These are phyloP conservation scores for Lasiosphaeria ovina DNA, from an alignment of 495 filamentous ascomycete species.

Conservation along the genomic window DNA sequence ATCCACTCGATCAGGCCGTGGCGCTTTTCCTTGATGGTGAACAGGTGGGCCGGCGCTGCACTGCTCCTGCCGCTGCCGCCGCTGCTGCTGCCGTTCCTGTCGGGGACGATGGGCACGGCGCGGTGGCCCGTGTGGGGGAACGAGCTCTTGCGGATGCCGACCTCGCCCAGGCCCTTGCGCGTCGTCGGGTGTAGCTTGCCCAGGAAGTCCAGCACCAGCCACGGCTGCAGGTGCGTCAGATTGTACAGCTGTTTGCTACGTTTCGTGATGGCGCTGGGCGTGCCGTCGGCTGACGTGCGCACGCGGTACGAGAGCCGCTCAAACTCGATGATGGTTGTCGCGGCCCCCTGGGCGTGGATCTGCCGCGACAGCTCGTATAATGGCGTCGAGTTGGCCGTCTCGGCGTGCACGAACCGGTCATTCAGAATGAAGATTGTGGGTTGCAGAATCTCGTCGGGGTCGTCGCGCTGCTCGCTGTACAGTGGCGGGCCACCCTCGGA, in stretches of 20 bases:
- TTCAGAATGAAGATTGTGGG: conserved; percentile 27
- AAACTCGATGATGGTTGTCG: conserved; percentile 23
- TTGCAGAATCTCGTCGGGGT: conserved; percentile 30
- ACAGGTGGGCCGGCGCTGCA: conserved; percentile 19
- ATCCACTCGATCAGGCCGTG: conserved; percentile 27
- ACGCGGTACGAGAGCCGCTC: conserved; percentile 31
- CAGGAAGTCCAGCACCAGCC: conserved; percentile 18
- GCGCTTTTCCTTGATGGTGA: conserved; percentile 23
- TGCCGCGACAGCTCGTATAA: conserved; percentile 31
- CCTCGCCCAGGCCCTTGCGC: conserved; percentile 21
- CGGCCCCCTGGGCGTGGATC: conserved; percentile 22
- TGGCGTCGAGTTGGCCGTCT: conserved; percentile 21
- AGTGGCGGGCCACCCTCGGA: conserved; percentile 5
- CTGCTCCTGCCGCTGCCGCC: conserved; percentile 14
- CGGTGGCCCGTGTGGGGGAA: conserved; percentile 27
- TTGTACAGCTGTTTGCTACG: conserved; percentile 29
- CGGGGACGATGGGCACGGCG: conserved; percentile 17
- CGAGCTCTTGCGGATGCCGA: conserved; percentile 22
- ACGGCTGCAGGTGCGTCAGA: conserved; percentile 22
- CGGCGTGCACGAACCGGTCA: conserved; percentile 29
- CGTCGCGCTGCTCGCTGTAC: conserved; percentile 16
- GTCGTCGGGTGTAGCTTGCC: conserved; percentile 22
- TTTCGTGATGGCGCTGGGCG: conserved; percentile 12
- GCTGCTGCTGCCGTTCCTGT: conserved; percentile 21
- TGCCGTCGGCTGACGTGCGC: conserved; percentile 20